phyloP scores from a whole-genome alignment of 495 filamentous ascomycete genomes.

The Aspergillus funiculosus region DNA sequence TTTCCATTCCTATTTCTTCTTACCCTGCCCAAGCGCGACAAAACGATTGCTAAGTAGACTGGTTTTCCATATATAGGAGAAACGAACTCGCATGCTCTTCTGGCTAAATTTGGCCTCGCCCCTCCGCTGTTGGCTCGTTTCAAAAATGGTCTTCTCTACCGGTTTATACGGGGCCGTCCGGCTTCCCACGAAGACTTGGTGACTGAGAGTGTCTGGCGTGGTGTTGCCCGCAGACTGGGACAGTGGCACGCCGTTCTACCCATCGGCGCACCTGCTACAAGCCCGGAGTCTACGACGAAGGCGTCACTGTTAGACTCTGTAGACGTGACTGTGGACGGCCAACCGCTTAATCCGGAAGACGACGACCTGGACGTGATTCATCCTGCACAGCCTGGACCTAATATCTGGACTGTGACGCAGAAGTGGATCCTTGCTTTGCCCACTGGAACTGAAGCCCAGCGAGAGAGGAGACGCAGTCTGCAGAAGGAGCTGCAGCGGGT shows the following conservation, averaged over 20 bases:
- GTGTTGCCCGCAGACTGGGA: slow-evolving; percentile 73
- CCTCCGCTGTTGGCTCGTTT: slow-evolving; percentile 87
- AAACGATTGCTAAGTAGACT: slow-evolving; percentile 37
- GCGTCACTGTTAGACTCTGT: slow-evolving; percentile 13
- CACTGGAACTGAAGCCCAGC: slow-evolving; percentile 58
- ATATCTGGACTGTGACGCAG: slow-evolving; percentile 89
- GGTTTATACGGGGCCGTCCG: slow-evolving; percentile 74
- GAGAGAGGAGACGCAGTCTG: slow-evolving; percentile 56
- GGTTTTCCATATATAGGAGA: slow-evolving; percentile 52
- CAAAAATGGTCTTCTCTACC: slow-evolving; percentile 92
- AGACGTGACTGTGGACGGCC: slow-evolving; percentile 30
- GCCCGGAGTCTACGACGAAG: slow-evolving; percentile 13
- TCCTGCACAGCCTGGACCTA: slow-evolving; percentile 61
- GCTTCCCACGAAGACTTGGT: slow-evolving; percentile 76
- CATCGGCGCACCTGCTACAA: slow-evolving; percentile 11
- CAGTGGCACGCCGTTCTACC: slow-evolving; percentile 87
- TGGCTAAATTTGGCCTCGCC: slow-evolving; percentile 74
- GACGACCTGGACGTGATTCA: slow-evolving; percentile 49
- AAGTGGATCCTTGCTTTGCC: slow-evolving; percentile 92
- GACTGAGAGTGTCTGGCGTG: slow-evolving; percentile 64
- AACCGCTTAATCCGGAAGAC: slow-evolving; percentile 16
- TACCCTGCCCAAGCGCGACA: slow-evolving; percentile 32
- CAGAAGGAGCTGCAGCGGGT: slow-evolving; percentile 69
- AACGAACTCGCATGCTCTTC: slow-evolving; percentile 62
- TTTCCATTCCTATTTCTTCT: slow-evolving; percentile 7